Evolutionary conservation across 1,284 basidiomycete species (phyloP).

Genomic region (Leccinum pallidistipes): DNA sequence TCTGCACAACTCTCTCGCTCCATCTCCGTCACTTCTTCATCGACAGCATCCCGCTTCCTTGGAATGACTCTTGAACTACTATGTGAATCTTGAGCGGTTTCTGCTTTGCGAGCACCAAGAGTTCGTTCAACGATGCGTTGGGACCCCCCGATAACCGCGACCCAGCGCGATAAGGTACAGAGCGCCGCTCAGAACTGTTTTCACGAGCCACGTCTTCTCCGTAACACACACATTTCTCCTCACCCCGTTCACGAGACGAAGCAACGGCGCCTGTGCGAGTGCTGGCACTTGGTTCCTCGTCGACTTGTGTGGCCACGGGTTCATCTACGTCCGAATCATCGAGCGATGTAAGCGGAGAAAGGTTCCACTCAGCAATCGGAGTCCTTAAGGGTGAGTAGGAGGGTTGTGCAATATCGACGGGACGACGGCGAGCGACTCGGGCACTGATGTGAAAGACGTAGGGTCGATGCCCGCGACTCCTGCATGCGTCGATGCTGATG

Average conservation of each 20-base stretch:
- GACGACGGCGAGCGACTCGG: constrained; percentile 2
- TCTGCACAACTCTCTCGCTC: background rate
- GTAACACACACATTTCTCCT: no score
- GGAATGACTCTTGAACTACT: constrained; percentile 4
- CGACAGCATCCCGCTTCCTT: constrained; percentile 17
- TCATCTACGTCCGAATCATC: background rate
- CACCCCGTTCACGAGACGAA: no score
- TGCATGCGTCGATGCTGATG: background rate
- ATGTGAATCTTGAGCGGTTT: constrained; percentile 7
- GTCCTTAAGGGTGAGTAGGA: background rate
- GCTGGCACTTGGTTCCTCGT: background rate
- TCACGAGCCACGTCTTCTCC: background rate
- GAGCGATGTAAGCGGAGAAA: constrained; percentile 27
- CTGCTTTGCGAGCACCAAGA: constrained; percentile 20
- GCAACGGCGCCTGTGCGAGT: no score
- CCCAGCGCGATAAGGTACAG: background rate
- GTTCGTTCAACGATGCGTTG: constrained; percentile 22
- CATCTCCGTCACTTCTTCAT: background rate
- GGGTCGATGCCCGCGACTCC: background rate
- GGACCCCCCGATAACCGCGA: constrained; percentile 21
- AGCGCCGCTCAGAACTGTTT: background rate
- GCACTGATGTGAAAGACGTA: background rate
- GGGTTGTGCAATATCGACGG: constrained; percentile 14
- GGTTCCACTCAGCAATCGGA: background rate
- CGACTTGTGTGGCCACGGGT: background rate